These are phyloP conservation scores for Yarrowia sp. DNA, from an alignment of 805 yeast genomes.

Conservation along the genomic window DNA sequence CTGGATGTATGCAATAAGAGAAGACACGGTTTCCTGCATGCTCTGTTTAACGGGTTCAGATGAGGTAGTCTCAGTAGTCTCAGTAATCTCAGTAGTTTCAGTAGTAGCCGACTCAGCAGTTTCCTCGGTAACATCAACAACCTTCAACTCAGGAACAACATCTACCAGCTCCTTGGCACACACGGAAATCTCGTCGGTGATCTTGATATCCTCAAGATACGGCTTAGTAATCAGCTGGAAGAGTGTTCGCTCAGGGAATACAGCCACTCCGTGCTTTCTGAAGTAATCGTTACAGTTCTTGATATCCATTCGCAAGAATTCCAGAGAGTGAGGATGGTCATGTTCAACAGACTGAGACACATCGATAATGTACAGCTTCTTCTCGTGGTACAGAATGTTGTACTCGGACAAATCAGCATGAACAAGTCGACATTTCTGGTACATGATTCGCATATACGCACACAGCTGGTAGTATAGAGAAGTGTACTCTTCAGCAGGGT, in stretches of 20 bases:
- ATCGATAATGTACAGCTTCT: conserved; percentile 80
- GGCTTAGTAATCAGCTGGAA: conserved; percentile 64
- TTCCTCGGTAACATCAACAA: conserved; percentile 29
- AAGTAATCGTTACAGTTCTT: conserved; percentile 92
- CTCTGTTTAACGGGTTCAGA: background rate
- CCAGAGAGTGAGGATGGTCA: conserved; percentile 94
- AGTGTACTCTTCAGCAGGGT: conserved; percentile 57
- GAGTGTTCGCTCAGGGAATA: conserved; percentile 76
- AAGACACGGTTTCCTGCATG: conserved; percentile 38
- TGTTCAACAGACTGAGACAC: conserved; percentile 98
- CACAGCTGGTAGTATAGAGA: conserved; percentile 74
- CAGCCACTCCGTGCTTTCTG: conserved; percentile 65
- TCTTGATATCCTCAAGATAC: conserved; percentile 35
- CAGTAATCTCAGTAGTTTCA: background rate
- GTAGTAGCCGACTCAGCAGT: background rate
- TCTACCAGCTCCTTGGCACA: background rate
- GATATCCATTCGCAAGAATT: conserved; percentile 94
- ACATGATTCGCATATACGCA: conserved; percentile 81
- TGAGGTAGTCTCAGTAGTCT: background rate
- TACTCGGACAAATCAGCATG: conserved; percentile 98
- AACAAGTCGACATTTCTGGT: conserved; percentile 81
- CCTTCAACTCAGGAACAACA: background rate
- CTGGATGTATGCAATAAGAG: conserved; percentile 33
- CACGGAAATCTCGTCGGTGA: conserved; percentile 1
- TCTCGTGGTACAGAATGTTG: conserved; percentile 77